A percentile compares a stretch with the other conserved stretches of the same genome.
Evolutionary conservation across 2,329 filamentous ascomycete genomes (phyloP).

Genomic region (Nigrospora oryzae): DNA sequence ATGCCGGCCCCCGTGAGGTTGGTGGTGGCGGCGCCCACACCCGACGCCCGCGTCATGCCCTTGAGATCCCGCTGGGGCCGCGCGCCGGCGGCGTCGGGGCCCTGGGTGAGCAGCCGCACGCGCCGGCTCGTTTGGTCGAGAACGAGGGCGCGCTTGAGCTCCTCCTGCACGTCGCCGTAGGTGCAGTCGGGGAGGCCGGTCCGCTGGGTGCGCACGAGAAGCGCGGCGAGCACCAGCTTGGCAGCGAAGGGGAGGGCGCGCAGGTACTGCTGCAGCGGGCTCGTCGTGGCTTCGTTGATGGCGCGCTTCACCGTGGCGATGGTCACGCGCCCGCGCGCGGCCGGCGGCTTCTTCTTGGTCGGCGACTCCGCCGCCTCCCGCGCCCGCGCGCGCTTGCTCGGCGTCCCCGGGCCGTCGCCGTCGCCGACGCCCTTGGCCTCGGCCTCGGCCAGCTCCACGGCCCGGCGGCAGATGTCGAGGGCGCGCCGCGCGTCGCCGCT

Average conservation of each 20-base stretch:
- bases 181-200: slow-evolving; percentile 83
- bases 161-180: slow-evolving; percentile 82
- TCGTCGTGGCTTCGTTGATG: slow-evolving; percentile 90
- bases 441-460: slow-evolving; percentile 88
- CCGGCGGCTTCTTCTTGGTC: slow-evolving; percentile 30
- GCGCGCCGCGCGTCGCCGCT: slow-evolving; percentile 89
- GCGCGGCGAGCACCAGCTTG: slow-evolving; percentile 77
- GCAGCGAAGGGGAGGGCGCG: slow-evolving; percentile 71
- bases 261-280: slow-evolving; percentile 82
- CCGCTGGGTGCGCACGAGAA: slow-evolving; percentile 70
- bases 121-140: slow-evolving; percentile 53
- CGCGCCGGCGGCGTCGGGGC: neutral
- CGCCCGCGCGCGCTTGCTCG: slow-evolving; percentile 43
- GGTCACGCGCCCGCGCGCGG: slow-evolving; percentile 57
- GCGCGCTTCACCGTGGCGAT: slow-evolving; percentile 90
- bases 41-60: slow-evolving; percentile 13
- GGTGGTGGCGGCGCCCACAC: slow-evolving; percentile 62
- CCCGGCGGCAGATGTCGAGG: slow-evolving; percentile 88
- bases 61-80: slow-evolving; percentile 13
- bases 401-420: slow-evolving; percentile 42
- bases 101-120: slow-evolving; percentile 43
- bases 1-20: slow-evolving; percentile 84
- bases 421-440: slow-evolving; percentile 37
- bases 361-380: slow-evolving; percentile 15
- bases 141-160: slow-evolving; percentile 62